A percentile compares a stretch with the other conserved stretches of the same genome.
Evolutionary conservation across 2,329 filamentous ascomycete species (phyloP).

Genomic region (Chrysosporium queenslandicum): DNA sequence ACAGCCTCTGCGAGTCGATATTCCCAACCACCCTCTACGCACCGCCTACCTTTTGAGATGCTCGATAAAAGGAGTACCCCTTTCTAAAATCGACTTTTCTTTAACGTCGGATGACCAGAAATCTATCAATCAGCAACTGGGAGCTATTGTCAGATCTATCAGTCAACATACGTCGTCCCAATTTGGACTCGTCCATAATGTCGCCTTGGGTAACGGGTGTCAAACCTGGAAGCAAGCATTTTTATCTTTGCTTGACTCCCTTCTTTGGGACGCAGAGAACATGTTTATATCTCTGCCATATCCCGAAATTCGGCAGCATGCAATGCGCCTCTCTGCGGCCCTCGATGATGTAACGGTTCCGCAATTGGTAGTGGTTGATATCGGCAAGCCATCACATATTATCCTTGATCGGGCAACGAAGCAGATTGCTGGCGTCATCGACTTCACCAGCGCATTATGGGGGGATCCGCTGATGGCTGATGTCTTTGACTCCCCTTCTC

Average conservation of each 20-base stretch:
- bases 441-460: slow-evolving; percentile 47
- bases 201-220: slow-evolving; percentile 38
- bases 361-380: slow-evolving; percentile 43
- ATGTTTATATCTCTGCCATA: slow-evolving; percentile 50
- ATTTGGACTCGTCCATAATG: slow-evolving; percentile 44
- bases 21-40: slow-evolving; percentile 21
- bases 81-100: slow-evolving; percentile 24
- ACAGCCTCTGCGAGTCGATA: slow-evolving; percentile 31
- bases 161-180: slow-evolving; percentile 37
- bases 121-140: slow-evolving; percentile 30
- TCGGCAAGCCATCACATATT: slow-evolving; percentile 42
- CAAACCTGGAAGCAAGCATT: slow-evolving; percentile 48
- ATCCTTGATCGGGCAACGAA: slow-evolving; percentile 42
- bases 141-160: slow-evolving; percentile 33
- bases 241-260: slow-evolving; percentile 41
- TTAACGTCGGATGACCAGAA: slow-evolving; percentile 26
- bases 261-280: slow-evolving; percentile 49
- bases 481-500: slow-evolving; percentile 35
- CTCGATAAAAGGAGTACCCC: slow-evolving; percentile 27
- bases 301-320: slow-evolving; percentile 43
- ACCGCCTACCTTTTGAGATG: slow-evolving; percentile 32
- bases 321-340: slow-evolving; percentile 35
- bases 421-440: slow-evolving; percentile 42
- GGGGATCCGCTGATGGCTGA: slow-evolving; percentile 48
- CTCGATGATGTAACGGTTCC: slow-evolving; percentile 45